Evolutionary conservation across 768 basidiomycete species (phyloP), one percentile per base, ranked within the genome.

Genomic region (Naganishia friedmannii): DNA sequence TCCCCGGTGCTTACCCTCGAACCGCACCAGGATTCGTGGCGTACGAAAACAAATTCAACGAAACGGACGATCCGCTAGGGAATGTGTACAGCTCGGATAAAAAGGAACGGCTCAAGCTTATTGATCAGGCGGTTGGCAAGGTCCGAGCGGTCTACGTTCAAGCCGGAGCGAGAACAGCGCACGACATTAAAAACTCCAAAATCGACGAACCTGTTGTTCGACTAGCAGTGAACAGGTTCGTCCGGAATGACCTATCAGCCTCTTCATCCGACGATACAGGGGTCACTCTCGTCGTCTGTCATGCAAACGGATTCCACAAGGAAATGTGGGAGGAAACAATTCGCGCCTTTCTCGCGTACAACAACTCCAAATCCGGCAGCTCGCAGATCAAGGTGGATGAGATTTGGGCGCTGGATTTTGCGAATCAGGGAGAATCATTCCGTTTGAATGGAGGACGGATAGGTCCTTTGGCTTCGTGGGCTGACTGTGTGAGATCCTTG

Each of bases 281-380:
- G 0, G 65, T 90, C 12, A 94, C 91, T 0, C 79, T 94, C 65
- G 85, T 93, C 72, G 83, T 90, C 56, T 86, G 87, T 3, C 93
- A 94, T 78, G 91, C 91, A 2, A 94, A 91, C 79, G 92, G 93
- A 0, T 89, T 94, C 74, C 87, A 86, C 56, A 94, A 93, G 78
- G 92, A 94, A 87, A 90, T 87, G 66, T 95, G 90, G 88, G 91
- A 94, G 76, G 87, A 90, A 0, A 84, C 85, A 21, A 77, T 93
- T 1, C 53, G 42, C 8, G 28, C 19, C 78, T 83, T 32, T 82
- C 81, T 0, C 75, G 82, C 54, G 0, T 31, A 48, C 53, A 42
- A 48, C 53, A 42, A 58, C 17, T 39, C 68, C 0, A 69, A 39
- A 66, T 57, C 73, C 15, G 72, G 65, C 21, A n/a, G n/a, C 48